These are phyloP conservation scores for Ramaria rubella DNA, from an alignment of 768 basidiomycete species.

Conservation along the genomic window DNA sequence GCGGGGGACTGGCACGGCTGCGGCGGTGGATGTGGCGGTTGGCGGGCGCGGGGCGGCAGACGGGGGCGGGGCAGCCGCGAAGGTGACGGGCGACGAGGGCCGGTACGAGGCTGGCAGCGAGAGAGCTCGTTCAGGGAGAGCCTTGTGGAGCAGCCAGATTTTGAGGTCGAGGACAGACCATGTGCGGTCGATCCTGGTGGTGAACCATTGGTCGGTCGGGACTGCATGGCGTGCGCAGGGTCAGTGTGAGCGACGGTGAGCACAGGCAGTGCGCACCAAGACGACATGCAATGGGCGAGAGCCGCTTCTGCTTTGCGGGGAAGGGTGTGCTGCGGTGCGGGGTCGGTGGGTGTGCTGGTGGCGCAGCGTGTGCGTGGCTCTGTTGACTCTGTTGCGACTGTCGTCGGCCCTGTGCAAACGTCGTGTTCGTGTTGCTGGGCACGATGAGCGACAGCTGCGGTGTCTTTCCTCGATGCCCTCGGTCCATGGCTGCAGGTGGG, in stretches of 20 bases:
- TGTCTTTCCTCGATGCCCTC: neutral
- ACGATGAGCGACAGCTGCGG: neutral
- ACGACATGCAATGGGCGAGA: constrained; percentile 9
- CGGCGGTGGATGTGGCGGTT: neutral
- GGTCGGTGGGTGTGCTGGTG: no score
- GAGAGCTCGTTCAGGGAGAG: neutral
- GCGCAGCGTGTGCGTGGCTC: no score
- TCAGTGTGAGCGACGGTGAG: neutral
- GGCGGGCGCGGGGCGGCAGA: neutral
- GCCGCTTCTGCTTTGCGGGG: constrained; percentile 7
- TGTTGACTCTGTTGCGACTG: no score
- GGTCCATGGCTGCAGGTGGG: no score
- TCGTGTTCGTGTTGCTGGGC: neutral
- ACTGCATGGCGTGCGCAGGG: neutral
- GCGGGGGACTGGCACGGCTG: neutral
- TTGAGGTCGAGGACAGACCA: constrained; percentile 11
- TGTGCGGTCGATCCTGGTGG: constrained; percentile 13
- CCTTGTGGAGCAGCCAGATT: constrained; percentile 7
- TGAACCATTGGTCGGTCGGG: constrained; percentile 15
- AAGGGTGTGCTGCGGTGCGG: neutral
- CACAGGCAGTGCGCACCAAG: neutral
- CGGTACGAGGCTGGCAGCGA: constrained; percentile 4
- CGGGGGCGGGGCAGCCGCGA: neutral
- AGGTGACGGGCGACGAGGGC: constrained; percentile 7
- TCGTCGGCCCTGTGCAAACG: no score